phyloP scores from a whole-genome alignment of 1,139 yeast genomes.

The Spathaspora sp. region DNA sequence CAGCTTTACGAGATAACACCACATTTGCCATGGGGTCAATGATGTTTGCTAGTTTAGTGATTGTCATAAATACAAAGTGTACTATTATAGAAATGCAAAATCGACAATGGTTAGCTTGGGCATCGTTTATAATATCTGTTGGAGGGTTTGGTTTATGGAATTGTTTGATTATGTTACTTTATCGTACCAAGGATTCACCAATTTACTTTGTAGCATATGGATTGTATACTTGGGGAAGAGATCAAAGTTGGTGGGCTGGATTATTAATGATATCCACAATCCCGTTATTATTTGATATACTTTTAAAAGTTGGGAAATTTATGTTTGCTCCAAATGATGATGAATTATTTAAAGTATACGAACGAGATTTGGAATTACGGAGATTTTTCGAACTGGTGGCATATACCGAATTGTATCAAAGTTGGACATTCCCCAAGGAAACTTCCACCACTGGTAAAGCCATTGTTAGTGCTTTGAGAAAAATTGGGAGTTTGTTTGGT shows the following conservation, averaged over 20 bases:
- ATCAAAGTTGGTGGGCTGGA: conserved; percentile 83
- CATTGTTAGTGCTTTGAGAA: conserved; percentile 14
- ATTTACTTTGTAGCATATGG: conserved; percentile 77
- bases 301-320: conserved; percentile 56
- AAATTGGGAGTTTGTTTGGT: conserved; percentile 5
- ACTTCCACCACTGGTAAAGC: conserved; percentile 26
- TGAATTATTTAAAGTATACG: conserved; percentile 75
- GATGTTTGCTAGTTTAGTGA: conserved; percentile 67
- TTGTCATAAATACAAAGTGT: conserved; percentile 74
- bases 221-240: conserved; percentile 72
- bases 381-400: conserved; percentile 72
- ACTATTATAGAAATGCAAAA: conserved; percentile 84
- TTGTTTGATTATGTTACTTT: conserved; percentile 67
- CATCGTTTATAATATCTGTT: conserved; percentile 69
- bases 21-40: conserved; percentile 80
- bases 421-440: conserved; percentile 70
- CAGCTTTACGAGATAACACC: conserved; percentile 67
- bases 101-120: conserved; percentile 69
- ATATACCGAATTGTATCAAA: conserved; percentile 68
- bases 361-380: conserved; percentile 66
- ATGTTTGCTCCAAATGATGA: conserved; percentile 70
- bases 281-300: conserved; percentile 65
- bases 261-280: conserved; percentile 55
- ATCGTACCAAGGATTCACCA: conserved; percentile 54
- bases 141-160: conserved; percentile 92